These are phyloP conservation scores for Didymosphaeria variabile DNA, from an alignment of 2,329 filamentous ascomycete genomes.

Conservation along the genomic window DNA sequence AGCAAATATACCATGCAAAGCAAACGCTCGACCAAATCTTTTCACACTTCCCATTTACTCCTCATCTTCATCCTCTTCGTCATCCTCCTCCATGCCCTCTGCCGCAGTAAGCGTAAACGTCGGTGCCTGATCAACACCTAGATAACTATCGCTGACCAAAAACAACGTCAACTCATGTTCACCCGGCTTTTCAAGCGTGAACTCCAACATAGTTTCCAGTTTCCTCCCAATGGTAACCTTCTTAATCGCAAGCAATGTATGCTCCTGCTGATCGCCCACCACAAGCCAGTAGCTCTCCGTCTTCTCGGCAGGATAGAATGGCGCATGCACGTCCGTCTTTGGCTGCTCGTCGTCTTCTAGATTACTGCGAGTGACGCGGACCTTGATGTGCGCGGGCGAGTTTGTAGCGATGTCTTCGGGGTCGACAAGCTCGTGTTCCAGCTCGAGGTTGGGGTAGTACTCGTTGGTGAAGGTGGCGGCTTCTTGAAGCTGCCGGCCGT, in stretches of 20 bases:
- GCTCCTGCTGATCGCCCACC: slow-evolving; percentile 89
- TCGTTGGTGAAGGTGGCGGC: slow-evolving; percentile 96
- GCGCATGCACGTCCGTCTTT: slow-evolving; percentile 88
- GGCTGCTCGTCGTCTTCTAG: slow-evolving; percentile 75
- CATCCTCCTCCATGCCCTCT: slow-evolving; percentile 95
- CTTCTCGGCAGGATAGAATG: slow-evolving; percentile 92
- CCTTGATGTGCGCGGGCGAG: slow-evolving; percentile 80
- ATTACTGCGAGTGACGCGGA: slow-evolving; percentile 81
- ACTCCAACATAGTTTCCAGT: slow-evolving; percentile 83
- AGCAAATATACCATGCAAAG: neutral
- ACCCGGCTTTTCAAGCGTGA: slow-evolving; percentile 83
- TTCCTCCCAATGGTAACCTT: slow-evolving; percentile 84
- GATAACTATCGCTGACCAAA: slow-evolving; percentile 96
- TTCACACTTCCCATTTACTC: slow-evolving; percentile 7
- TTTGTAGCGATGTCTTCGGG: slow-evolving; percentile 81
- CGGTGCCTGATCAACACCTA: slow-evolving; percentile 96
- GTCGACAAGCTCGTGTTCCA: slow-evolving; percentile 88
- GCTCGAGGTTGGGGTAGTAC: slow-evolving; percentile 93
- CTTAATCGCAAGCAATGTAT: slow-evolving; percentile 91
- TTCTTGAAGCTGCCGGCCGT: slow-evolving; percentile 82
- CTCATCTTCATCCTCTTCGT: slow-evolving; percentile 74
- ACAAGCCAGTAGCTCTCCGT: slow-evolving; percentile 99
- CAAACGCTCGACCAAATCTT: neutral
- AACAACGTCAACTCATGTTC: slow-evolving; percentile 89
- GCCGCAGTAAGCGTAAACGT: slow-evolving; percentile 84